A percentile compares a stretch with the other conserved stretches of the same genome.
Conservation (phyloP, 179 eudicot species). For the Camellia oleifera region DNA sequence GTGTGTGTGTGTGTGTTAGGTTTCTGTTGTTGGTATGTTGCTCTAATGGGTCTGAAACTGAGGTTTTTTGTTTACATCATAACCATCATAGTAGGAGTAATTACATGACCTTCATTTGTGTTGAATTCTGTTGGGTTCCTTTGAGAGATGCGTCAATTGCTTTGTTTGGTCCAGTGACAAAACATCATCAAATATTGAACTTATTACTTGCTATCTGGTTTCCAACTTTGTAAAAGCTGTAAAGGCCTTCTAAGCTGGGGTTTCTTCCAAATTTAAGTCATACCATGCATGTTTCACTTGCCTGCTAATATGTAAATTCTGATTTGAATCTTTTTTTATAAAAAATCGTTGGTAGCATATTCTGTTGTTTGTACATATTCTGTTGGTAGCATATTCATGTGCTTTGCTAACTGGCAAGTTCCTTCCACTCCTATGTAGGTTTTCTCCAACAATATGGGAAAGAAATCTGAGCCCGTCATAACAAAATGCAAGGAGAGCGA, state of each 20-base stretch:
- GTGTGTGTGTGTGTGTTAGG: neutral
- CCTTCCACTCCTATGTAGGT: slow-evolving; percentile 39
- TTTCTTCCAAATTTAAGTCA: neutral
- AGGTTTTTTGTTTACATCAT: neutral
- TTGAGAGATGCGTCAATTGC: too few species aligned
- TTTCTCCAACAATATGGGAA: slow-evolving; percentile 70
- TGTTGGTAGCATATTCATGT: too few species aligned
- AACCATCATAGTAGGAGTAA: too few species aligned
- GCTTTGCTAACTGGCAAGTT: neutral
- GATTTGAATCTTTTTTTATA: neutral
- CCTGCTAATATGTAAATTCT: neutral
- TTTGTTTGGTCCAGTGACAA: too few species aligned
- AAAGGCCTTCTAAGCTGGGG: neutral
- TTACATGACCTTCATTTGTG: too few species aligned
- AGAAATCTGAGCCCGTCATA: slow-evolving; percentile 60
- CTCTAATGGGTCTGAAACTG: neutral
- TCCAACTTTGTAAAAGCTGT: neutral
- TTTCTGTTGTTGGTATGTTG: neutral
- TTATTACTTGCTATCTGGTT: neutral
- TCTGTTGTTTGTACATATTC: neutral
- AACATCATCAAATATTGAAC: neutral
- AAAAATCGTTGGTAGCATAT: too few species aligned
- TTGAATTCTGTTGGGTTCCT: neutral
- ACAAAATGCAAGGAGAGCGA: slow-evolving; percentile 66
- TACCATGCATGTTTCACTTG: neutral